phyloP scores from a whole-genome alignment of 345 rosid species.

The Excoecaria cochinchinensis region DNA sequence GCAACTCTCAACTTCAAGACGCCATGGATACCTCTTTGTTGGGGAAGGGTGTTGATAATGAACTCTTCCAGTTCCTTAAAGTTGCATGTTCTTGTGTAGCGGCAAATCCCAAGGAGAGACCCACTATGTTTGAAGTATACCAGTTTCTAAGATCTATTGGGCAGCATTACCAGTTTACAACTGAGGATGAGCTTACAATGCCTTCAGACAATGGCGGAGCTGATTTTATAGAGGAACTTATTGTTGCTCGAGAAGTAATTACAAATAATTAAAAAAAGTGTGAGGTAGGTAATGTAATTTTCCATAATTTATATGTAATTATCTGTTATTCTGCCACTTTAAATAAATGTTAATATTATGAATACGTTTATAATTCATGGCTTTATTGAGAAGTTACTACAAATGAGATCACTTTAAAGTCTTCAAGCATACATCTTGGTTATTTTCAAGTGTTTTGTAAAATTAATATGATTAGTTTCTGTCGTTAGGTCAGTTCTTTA shows the following conservation, averaged over 20 bases:
- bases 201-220: slow-evolving; percentile 59
- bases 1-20: slow-evolving; percentile 51
- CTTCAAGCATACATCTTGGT: slow-evolving; percentile 15
- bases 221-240: slow-evolving; percentile 67
- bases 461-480: slow-evolving; percentile 2
- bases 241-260: slow-evolving; percentile 55
- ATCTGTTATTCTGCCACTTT: slow-evolving; percentile 12
- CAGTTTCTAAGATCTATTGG: slow-evolving; percentile 86
- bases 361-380: slow-evolving; percentile 20
- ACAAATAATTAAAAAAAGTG: slow-evolving; percentile 23
- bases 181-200: slow-evolving; percentile 65
- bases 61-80: slow-evolving; percentile 74
- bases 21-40: slow-evolving; percentile 58
- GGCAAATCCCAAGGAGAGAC: slow-evolving; percentile 69
- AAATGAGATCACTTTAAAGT: slow-evolving; percentile 21
- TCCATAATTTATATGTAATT: slow-evolving; percentile 28
- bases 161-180: slow-evolving; percentile 67
- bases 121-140: slow-evolving; percentile 83
- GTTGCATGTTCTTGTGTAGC: slow-evolving; percentile 75
- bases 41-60: slow-evolving; percentile 65
- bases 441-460: neutral
- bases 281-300: slow-evolving; percentile 16
- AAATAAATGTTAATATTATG: slow-evolving; percentile 31
- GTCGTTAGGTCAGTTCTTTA: neutral
- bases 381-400: slow-evolving; percentile 13